Percentiles rank a stretch among this genome's conserved stretches.
These are phyloP conservation scores for Rheum nobile DNA, from an alignment of 148 eudicot species.

Conservation along the genomic window DNA sequence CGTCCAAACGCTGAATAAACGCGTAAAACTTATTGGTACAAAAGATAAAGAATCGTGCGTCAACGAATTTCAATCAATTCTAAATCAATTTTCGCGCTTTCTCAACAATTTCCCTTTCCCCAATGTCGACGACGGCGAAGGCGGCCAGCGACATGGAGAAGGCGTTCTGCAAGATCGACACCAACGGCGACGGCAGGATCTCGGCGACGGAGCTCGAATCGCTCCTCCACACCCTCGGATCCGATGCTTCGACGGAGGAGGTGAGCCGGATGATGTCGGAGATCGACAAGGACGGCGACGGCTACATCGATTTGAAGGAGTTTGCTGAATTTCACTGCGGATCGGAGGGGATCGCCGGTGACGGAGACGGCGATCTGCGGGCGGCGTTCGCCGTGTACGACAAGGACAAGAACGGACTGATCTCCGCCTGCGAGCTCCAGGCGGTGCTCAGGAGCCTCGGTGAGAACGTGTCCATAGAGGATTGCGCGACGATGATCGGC, in stretches of 20 bases:
- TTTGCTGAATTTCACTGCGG: constrained; percentile 47
- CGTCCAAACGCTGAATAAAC: neutral
- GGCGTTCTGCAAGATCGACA: constrained; percentile 59
- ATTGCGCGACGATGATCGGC: constrained; percentile 46
- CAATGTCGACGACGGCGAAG: constrained; percentile 12
- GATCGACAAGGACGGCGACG: constrained; percentile 77
- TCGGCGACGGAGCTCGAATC: constrained; percentile 35
- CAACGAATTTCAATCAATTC: neutral
- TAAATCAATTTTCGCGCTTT: neutral
- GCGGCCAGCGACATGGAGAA: constrained; percentile 27
- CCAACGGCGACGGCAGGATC: constrained; percentile 71
- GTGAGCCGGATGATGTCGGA: constrained; percentile 51
- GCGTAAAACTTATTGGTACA: neutral
- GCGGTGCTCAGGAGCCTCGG: constrained; percentile 47
- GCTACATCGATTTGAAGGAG: constrained; percentile 53
- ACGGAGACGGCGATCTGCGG: constrained; percentile 28
- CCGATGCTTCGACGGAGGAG: constrained; percentile 39
- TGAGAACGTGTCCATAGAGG: constrained; percentile 39
- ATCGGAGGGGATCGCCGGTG: constrained; percentile 19
- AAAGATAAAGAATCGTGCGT: neutral
- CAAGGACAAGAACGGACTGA: constrained; percentile 49
- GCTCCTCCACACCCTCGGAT: constrained; percentile 41
- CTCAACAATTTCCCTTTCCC: neutral
- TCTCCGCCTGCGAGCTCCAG: constrained; percentile 58
- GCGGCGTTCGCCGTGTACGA: constrained; percentile 73